These are phyloP conservation scores for Ophiostoma populinum DNA, from an alignment of 2,329 filamentous ascomycete genomes.

Conservation along the genomic window DNA sequence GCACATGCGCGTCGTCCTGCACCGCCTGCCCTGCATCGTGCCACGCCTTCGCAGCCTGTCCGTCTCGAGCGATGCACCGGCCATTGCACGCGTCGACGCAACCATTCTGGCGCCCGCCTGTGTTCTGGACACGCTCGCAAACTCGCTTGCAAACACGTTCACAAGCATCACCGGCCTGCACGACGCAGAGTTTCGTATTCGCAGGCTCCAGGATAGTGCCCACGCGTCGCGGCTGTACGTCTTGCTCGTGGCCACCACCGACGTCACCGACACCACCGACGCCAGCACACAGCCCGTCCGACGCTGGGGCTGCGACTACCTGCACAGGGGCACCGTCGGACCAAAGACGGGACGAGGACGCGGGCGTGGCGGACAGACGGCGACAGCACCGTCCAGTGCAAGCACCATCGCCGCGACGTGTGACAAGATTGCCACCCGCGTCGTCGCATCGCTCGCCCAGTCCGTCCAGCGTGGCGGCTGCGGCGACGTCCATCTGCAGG, in stretches of 20 bases:
- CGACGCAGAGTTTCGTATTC: no score
- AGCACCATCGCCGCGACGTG: slow-evolving; percentile 7
- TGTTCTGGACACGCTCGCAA: slow-evolving; percentile 25
- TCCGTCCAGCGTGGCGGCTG: slow-evolving; percentile 26
- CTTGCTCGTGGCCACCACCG: slow-evolving; percentile 41
- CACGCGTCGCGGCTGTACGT: slow-evolving; percentile 35
- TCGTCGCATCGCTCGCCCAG: slow-evolving; percentile 27
- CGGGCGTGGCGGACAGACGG: neutral
- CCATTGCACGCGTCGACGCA: slow-evolving; percentile 31
- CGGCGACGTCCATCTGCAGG: slow-evolving; percentile 41
- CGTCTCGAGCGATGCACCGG: no score
- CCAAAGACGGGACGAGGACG: slow-evolving; percentile 12
- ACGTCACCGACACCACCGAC: no score
- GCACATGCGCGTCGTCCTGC: slow-evolving; percentile 27
- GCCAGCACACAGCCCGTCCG: slow-evolving; percentile 21
- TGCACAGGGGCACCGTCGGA: neutral
- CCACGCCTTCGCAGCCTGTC: no score
- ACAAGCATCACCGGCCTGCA: no score
- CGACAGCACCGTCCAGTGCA: neutral
- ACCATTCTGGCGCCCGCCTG: slow-evolving; percentile 30
- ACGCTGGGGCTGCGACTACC: slow-evolving; percentile 29
- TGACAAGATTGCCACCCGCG: slow-evolving; percentile 14
- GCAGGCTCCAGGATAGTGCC: slow-evolving; percentile 31
- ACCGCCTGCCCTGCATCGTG: slow-evolving; percentile 14
- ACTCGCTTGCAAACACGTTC: slow-evolving; percentile 23